A percentile compares a stretch with the other conserved stretches of the same genome.
Conservation (phyloP, 192 early-diverging fungal genomes). For the Coemansia pectinata region DNA sequence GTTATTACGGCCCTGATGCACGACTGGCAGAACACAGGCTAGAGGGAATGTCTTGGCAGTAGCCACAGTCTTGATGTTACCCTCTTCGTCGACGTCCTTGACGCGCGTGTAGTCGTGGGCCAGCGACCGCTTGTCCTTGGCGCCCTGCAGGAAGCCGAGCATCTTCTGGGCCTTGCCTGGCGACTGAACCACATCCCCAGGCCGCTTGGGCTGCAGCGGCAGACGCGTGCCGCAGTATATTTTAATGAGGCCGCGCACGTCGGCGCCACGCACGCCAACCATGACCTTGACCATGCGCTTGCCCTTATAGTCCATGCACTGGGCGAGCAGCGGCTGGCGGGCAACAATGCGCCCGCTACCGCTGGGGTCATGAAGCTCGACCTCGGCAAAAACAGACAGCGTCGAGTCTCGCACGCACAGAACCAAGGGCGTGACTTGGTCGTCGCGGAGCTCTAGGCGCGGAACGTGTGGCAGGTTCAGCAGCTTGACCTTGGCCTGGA, state of each 20-base stretch:
- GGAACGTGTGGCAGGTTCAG: slow-evolving; percentile 49
- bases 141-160: slow-evolving; percentile 39
- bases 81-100: slow-evolving; percentile 52
- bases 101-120: slow-evolving; percentile 49
- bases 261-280: slow-evolving; percentile 35
- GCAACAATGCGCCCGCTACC: slow-evolving; percentile 52
- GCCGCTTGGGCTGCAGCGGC: slow-evolving; percentile 35
- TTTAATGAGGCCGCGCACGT: slow-evolving; percentile 50
- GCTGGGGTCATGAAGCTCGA: slow-evolving; percentile 54
- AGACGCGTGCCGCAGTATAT: slow-evolving; percentile 51
- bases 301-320: slow-evolving; percentile 57
- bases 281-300: slow-evolving; percentile 57
- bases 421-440: slow-evolving; percentile 46
- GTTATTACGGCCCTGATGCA: slow-evolving; percentile 42
- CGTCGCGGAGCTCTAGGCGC: slow-evolving; percentile 47
- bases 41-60: slow-evolving; percentile 51
- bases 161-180: slow-evolving; percentile 36
- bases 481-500: slow-evolving; percentile 44
- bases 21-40: slow-evolving; percentile 41
- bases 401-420: slow-evolving; percentile 46
- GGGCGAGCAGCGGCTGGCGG: slow-evolving; percentile 51
- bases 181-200: neutral
- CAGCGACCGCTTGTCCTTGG: slow-evolving; percentile 36
- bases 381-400: slow-evolving; percentile 55
- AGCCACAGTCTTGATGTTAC: slow-evolving; percentile 36